phyloP scores from a whole-genome alignment of 176 grass and related monocot genomes.

The Hyparrhenia diplandra region DNA sequence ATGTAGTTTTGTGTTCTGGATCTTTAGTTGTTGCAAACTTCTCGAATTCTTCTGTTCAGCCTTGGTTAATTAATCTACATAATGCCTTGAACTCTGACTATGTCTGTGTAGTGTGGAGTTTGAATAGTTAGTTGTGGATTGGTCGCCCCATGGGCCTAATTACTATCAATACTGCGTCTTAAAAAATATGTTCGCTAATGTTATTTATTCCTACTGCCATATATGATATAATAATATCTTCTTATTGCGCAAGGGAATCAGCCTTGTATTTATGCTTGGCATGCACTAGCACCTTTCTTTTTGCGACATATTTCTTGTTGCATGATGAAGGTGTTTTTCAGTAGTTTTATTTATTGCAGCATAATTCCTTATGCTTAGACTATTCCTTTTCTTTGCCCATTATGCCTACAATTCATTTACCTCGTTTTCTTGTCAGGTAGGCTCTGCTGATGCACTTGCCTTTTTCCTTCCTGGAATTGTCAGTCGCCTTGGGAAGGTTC shows the following conservation, averaged over 20 bases:
- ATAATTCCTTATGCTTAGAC: conserved; percentile 10
- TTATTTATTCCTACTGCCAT: background rate
- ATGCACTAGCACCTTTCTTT: conserved; percentile 4
- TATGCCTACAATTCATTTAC: conserved; percentile 7
- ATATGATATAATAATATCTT: background rate
- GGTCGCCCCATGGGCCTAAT: no score
- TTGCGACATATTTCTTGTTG: background rate
- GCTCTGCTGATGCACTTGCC: conserved; percentile 83
- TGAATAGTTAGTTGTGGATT: background rate
- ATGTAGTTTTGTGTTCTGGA: background rate
- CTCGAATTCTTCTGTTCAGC: background rate
- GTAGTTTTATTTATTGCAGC: conserved; percentile 3
- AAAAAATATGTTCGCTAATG: no score
- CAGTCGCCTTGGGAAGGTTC: conserved; percentile 75
- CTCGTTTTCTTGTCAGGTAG: conserved; percentile 64
- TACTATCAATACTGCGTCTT: no score
- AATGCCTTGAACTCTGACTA: background rate
- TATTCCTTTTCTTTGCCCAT: conserved; percentile 1
- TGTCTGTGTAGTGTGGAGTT: background rate
- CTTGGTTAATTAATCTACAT: background rate
- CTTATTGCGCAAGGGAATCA: conserved; percentile 8
- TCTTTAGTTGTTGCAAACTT: background rate
- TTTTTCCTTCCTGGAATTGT: conserved; percentile 95
- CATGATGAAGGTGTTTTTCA: conserved; percentile 1
- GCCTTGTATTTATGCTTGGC: background rate